Conservation (phyloP, 768 basidiomycete genomes). For the Agrocybe praecox region DNA sequence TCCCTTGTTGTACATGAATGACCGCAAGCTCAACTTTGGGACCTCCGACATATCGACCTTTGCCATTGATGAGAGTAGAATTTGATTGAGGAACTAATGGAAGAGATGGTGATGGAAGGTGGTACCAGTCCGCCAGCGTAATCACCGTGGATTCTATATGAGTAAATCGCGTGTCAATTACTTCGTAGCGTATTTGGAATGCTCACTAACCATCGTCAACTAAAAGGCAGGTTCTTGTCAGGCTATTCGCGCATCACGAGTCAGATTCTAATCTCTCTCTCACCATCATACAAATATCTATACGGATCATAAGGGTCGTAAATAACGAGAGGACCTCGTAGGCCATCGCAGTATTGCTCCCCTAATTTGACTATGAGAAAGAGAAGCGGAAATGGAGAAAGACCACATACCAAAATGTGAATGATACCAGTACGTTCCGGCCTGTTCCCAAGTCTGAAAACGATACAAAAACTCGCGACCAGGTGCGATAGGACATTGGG, state of each 20-base stretch:
- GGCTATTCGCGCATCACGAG: too few species aligned
- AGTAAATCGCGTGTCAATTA: neutral
- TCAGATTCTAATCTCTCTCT: too few species aligned
- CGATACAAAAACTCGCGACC: constrained; percentile 40
- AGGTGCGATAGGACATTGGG: constrained; percentile 43
- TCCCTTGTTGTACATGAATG: constrained; percentile 39
- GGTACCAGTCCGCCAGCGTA: constrained; percentile 33
- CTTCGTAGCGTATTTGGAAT: neutral
- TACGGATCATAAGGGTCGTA: constrained; percentile 43
- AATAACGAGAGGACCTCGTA: constrained; percentile 50
- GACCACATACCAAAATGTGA: constrained; percentile 26
- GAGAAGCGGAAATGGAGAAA: constrained; percentile 4
- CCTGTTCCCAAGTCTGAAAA: constrained; percentile 33
- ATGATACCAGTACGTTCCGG: constrained; percentile 46
- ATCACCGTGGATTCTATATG: constrained; percentile 34
- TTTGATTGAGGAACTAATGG: constrained; percentile 25
- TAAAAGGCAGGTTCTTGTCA: constrained; percentile 15
- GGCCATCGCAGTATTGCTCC: constrained; percentile 57
- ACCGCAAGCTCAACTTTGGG: constrained; percentile 42
- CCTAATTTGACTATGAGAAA: constrained; percentile 20
- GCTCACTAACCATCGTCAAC: constrained; percentile 40
- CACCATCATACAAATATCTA: constrained; percentile 1
- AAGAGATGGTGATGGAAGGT: constrained; percentile 22
- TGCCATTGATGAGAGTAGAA: constrained; percentile 55
- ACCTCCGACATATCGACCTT: constrained; percentile 47